Evolutionary conservation across 2,329 filamentous ascomycete species (phyloP).

Genomic region (Purpureocillium takamizusanense): DNA sequence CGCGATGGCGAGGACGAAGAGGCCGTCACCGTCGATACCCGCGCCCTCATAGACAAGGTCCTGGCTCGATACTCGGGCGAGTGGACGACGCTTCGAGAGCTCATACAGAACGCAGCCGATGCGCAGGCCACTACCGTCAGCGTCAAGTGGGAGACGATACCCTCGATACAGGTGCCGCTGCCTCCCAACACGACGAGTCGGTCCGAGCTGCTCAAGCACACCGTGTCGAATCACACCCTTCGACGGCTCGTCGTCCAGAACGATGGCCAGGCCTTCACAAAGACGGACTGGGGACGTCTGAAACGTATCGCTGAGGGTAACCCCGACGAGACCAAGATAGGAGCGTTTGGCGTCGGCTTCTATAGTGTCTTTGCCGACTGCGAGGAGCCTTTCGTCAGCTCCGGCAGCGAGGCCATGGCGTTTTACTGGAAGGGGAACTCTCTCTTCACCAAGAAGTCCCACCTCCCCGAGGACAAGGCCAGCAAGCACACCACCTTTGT

Average conservation of each 20-base stretch:
- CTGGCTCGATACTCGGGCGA: slow-evolving; percentile 93
- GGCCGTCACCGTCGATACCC: slow-evolving; percentile 94
- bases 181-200: slow-evolving; percentile 49
- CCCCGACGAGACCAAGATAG: slow-evolving; percentile 97
- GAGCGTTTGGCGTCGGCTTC: slow-evolving; percentile 95
- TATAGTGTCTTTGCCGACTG: slow-evolving; percentile 98
- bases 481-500: slow-evolving; percentile 81
- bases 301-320: slow-evolving; percentile 99
- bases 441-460: slow-evolving; percentile 81
- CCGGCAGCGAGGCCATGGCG: slow-evolving; percentile 86
- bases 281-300: slow-evolving; percentile 85
- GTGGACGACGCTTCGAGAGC: slow-evolving; percentile 81
- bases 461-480: slow-evolving; percentile 57
- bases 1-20: slow-evolving; percentile 84
- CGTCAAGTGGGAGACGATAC: slow-evolving; percentile 85
- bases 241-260: slow-evolving; percentile 86
- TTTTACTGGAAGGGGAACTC: slow-evolving; percentile 99
- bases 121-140: slow-evolving; percentile 83
- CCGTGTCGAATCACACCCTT: slow-evolving; percentile 75
- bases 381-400: slow-evolving; percentile 94
- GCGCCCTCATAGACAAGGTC: slow-evolving; percentile 95
- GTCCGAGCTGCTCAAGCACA: slow-evolving; percentile 71
- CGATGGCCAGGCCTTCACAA: slow-evolving; percentile 77
- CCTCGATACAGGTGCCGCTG: slow-evolving; percentile 70
- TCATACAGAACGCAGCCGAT: slow-evolving; percentile 98